Base-by-base conservation (phyloP, 148 eudicot genomes). In the Nepenthes gracilis region DNA sequence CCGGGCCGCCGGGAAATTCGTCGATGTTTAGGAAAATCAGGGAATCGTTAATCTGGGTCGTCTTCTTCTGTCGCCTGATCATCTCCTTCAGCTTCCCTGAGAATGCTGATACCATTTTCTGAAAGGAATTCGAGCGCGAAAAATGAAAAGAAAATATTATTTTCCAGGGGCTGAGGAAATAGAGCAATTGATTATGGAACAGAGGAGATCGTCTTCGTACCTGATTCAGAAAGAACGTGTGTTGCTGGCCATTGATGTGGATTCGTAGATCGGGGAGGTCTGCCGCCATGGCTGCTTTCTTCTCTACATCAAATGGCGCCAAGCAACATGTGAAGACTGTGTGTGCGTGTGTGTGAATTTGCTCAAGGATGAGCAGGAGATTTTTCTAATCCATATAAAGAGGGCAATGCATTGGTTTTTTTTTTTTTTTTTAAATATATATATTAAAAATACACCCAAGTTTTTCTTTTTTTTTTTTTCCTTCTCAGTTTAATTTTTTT, bases 181-280 rank as follows among this genome's bases (percentile, higher is more conserved):
- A 12, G 4, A 2, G 55, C 23, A 61, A 34, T 7, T 47, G 34
- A 6, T 1, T 1, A 15, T 6, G 54, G 55, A 6, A 11, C 6
- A 50, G 35, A 1, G 47, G 57, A n/a, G 47, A 38, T 4, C 13
- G 5, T 32, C 9, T 13, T 6, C 66, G 23, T 81, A 85, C 91
- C 91, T 85, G 76, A 50, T 78, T 75, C 70, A 82, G 75, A 54
- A 82, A 75, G 91, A 85, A 85, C 62, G 81, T 82, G 36, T 79
- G 85, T 23, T 23, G 23, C 59, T 76, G 85, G 69, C 77, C 79
- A 77, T 82, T 78, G 71, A 85, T 70, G 67, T 77, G 73, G 72
- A 85, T 68, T 74, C 80, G 80, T 52, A 85, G 80, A 74, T 81
- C 77, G 61, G 78, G 77, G 67, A 67, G 72, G 69, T 68, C 66